Evolutionary conservation across 768 basidiomycete species (phyloP).

Genomic region (Boletellus ananas): DNA sequence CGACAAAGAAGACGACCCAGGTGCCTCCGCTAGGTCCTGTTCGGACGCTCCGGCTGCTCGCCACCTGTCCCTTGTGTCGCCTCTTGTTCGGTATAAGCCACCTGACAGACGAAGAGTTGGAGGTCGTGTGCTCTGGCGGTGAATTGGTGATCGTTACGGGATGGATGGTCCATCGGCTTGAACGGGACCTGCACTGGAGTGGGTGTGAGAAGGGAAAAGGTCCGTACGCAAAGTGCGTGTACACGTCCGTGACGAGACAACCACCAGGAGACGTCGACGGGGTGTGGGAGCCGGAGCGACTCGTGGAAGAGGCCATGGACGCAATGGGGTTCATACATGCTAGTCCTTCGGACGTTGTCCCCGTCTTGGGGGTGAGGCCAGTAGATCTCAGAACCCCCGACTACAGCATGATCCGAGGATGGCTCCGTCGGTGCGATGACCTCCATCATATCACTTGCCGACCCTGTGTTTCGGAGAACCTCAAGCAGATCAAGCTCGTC

Average conservation of each 20-base stretch:
- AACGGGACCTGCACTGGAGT: neutral
- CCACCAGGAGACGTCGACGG: neutral
- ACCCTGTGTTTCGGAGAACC: slow-evolving; percentile 3
- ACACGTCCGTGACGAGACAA: neutral
- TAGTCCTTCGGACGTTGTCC: neutral
- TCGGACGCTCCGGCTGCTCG: slow-evolving; percentile 2
- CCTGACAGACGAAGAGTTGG: slow-evolving; percentile 2
- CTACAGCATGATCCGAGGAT: slow-evolving; percentile 4
- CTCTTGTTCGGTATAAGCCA: slow-evolving; percentile 9
- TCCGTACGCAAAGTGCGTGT: slow-evolving; percentile 7
- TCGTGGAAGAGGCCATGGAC: slow-evolving; percentile 1
- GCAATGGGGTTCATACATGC: slow-evolving; percentile 3
- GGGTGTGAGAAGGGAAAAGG: neutral
- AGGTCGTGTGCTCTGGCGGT: neutral
- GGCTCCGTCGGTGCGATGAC: neutral
- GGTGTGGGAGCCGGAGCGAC: neutral
- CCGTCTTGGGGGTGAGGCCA: slow-evolving; percentile 3
- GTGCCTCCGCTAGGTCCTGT: slow-evolving; percentile 5
- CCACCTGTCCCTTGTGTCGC: slow-evolving; percentile 10
- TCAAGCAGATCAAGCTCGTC: slow-evolving; percentile 6
- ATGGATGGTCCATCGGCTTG: slow-evolving; percentile 1
- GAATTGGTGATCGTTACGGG: neutral
- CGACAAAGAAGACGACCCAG: neutral
- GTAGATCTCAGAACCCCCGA: slow-evolving; percentile 1
- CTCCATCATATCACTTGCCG: slow-evolving; percentile 7